Base-by-base conservation (phyloP, 2,329 filamentous ascomycete species). In the Cladosporium velox region DNA sequence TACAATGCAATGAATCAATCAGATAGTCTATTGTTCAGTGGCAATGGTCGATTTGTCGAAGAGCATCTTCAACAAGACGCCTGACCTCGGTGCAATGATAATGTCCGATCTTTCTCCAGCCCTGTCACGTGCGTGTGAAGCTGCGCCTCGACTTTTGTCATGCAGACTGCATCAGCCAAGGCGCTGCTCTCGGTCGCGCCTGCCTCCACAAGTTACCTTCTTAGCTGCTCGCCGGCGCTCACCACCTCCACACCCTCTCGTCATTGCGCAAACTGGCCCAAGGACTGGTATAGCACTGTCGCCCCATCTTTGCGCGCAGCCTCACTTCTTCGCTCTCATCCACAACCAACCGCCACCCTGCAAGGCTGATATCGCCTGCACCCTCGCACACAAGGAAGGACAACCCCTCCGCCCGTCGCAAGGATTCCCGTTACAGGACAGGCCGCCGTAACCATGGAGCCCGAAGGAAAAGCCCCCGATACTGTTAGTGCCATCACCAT, bases 391-490 rank as follows among this genome's bases (percentile, higher is more conserved):
- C 61, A 57, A 64, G 61, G 51, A 64, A 64, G 61, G 61, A 55
- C 51, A 57, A 38, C 57, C 4, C 11, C 34, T 35, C 34, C 34
- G 34, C 34, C 34, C 34, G 34, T 35, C 34, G 30, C 49, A 26
- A 38, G 47, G 49, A 54, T 32, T 15, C 51, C 26, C 61, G 26
- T 57, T n/a, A 57, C 34, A 54, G 61, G 61, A 64, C 61, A 55
- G 61, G 35, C 34, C 34, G 18, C 51, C 24, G 51, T 38, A 55
- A 64, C 34, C 61, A 64, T 64, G 61, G 61, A 64, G 51, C 35
- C 51, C 61, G 61, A 64, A 64, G 61, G 61, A 34, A 64, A 64
- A 57, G 61, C 61, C 21, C 61, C 61, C 61, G 61, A 64, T 64
- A 64, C 61, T 64, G 61, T 64, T 57, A 64, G 61, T 64, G 51